Base-by-base conservation (phyloP, 2,329 filamentous ascomycete genomes). In the Stemphylium beticola region DNA sequence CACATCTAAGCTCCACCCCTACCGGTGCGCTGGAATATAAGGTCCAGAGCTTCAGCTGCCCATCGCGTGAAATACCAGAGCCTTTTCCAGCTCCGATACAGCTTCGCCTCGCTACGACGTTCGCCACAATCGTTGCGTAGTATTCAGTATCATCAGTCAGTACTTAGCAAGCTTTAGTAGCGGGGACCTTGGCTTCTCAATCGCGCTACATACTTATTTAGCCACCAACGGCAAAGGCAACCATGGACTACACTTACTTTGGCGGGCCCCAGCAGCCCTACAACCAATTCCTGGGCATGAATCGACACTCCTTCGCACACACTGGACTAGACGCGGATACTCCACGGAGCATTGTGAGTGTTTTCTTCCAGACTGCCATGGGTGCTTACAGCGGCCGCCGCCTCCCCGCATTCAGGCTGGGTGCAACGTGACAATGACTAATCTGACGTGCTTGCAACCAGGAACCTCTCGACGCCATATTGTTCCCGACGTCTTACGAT, bases 231-330 rank as follows among this genome's bases (percentile, higher is more conserved):
- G 32, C 42, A 15, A 29, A 29, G 33, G 15, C 32, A 24, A 18
- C 62, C 46, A 86, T 87, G 83, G 83, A 86, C 64, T 86, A 84
- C 71, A 77, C 79, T 48, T 85, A 82, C 71, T 86, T 81, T 70
- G 68, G 72, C 45, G 66, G 77, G 15, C 72, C 76, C 31, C 71
- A 71, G 36, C 80, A 80, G 60, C 72, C 78, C 36, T 85, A 81
- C 62, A 38, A 60, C 50, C 77, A 79, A 34, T 81, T 82, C 57
- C 76, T 82, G 44, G 78, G 78, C 46, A 72, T 83, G 55, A 75
- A 80, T 15, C 71, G 73, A 4, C 73, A 69, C 42, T 68, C 56
- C 51, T 76, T 71, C 36, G 51, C 66, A 2, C 67, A 68, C 32
- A 41, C 58, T 5, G 60, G 66, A 64, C 72, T 74, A 26, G 74